Evolutionary conservation across 768 basidiomycete species (phyloP).

Genomic region (Lepiota venenata): DNA sequence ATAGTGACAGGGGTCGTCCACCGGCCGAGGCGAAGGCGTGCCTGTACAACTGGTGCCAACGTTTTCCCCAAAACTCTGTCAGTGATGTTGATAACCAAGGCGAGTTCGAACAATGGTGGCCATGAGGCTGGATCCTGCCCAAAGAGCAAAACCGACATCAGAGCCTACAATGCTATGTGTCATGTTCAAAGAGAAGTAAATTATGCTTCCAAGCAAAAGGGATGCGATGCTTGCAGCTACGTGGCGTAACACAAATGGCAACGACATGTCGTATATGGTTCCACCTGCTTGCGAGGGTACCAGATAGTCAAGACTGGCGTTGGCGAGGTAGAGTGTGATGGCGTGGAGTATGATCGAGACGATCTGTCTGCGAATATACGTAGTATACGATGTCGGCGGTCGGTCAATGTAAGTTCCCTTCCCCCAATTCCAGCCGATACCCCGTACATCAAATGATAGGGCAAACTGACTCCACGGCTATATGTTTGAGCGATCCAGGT

Average conservation of each 20-base stretch:
- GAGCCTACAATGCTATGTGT: slow-evolving; percentile 30
- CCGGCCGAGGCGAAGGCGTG: slow-evolving; percentile 39
- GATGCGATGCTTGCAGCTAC: background rate
- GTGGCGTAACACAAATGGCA: background rate
- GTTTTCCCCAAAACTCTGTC: slow-evolving; percentile 40
- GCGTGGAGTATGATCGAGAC: too few species aligned
- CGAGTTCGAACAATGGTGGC: slow-evolving; percentile 45
- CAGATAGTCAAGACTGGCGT: background rate
- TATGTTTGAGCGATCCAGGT: background rate
- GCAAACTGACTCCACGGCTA: background rate
- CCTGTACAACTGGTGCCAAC: slow-evolving; percentile 55
- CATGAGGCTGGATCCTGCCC: slow-evolving; percentile 37
- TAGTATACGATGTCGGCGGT: background rate
- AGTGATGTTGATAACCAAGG: slow-evolving; percentile 46
- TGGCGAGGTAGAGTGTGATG: background rate
- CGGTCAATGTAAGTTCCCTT: background rate
- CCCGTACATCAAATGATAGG: background rate
- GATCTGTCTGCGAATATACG: too few species aligned
- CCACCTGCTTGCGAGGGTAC: background rate
- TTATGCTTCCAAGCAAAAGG: background rate
- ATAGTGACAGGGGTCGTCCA: slow-evolving; percentile 23
- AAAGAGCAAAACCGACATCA: slow-evolving; percentile 35
- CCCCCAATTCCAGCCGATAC: slow-evolving; percentile 1
- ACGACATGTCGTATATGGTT: too few species aligned
- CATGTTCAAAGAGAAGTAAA: slow-evolving; percentile 31